phyloP scores from a whole-genome alignment of 805 yeast genomes.

The Blastobotrys attinorum region DNA sequence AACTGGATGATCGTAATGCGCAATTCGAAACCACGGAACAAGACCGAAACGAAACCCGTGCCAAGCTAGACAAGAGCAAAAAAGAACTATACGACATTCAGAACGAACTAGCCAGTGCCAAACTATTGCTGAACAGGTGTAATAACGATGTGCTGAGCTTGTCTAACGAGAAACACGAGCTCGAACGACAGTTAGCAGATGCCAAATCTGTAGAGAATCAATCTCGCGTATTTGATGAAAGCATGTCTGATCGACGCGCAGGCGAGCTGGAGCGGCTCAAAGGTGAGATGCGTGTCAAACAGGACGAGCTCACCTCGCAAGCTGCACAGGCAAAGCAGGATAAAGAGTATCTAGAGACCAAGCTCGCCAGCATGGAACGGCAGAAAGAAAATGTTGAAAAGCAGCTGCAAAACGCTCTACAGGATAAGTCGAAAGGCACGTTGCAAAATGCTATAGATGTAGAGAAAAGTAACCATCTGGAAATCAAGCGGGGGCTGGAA shows the following conservation, averaged over 20 bases:
- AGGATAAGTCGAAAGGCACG: conserved; percentile 21
- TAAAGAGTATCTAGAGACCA: conserved; percentile 12
- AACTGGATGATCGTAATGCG: neutral
- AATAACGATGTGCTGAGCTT: conserved; percentile 10
- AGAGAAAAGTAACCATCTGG: conserved; percentile 25
- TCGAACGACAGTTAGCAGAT: conserved; percentile 11
- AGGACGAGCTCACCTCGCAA: conserved; percentile 21
- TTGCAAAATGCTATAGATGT: conserved; percentile 22
- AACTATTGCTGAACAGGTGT: conserved; percentile 11
- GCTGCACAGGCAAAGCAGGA: conserved; percentile 9
- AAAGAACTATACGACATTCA: conserved; percentile 1
- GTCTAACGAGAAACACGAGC: conserved; percentile 12
- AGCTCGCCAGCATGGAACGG: conserved; percentile 10
- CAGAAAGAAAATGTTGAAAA: conserved; percentile 10
- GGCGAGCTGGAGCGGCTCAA: conserved; percentile 30
- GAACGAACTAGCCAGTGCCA: conserved; percentile 10
- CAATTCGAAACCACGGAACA: neutral
- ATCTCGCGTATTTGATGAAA: conserved; percentile 21
- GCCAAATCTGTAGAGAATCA: conserved; percentile 5
- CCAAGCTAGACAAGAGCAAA: conserved; percentile 1
- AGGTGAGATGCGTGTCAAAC: conserved; percentile 15
- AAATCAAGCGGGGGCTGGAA: conserved; percentile 23
- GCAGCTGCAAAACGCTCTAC: conserved; percentile 14
- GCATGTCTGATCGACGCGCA: conserved; percentile 9
- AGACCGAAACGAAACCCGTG: neutral